These are phyloP conservation scores for Globisporangium alternatum DNA, from an alignment of 352 stramenopile species.

Conservation along the genomic window DNA sequence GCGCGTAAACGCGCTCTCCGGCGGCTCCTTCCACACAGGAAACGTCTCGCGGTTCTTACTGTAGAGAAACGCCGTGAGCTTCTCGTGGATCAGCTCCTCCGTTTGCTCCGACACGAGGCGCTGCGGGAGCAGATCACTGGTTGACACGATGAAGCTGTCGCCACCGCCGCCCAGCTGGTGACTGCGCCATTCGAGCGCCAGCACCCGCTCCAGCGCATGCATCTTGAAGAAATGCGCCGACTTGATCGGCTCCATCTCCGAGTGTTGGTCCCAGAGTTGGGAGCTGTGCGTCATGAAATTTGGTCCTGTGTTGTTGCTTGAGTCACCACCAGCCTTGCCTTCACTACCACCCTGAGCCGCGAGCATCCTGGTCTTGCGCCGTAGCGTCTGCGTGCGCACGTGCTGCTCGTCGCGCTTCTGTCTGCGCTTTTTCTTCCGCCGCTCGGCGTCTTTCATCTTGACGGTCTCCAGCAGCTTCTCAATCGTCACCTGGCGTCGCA, in stretches of 20 bases:
- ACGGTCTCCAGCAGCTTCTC: slow-evolving; percentile 40
- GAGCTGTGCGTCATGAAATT: slow-evolving; percentile 5
- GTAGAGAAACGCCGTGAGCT: slow-evolving; percentile 53
- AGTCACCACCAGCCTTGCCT: not conserved
- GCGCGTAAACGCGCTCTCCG: slow-evolving; percentile 27
- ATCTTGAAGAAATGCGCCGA: slow-evolving; percentile 60
- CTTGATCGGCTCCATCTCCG: slow-evolving; percentile 26
- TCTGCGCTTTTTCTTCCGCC: slow-evolving; percentile 9
- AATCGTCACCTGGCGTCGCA: slow-evolving; percentile 49
- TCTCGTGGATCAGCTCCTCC: slow-evolving; percentile 45
- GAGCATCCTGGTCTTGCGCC: slow-evolving; percentile 3
- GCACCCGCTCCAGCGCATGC: slow-evolving; percentile 49
- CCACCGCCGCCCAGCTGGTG: not conserved
- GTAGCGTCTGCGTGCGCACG: slow-evolving; percentile 7
- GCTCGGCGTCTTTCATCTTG: slow-evolving; percentile 15
- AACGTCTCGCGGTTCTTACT: slow-evolving; percentile 53
- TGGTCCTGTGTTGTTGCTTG: not conserved
- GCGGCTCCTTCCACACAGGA: slow-evolving; percentile 51
- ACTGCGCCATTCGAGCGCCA: slow-evolving; percentile 21
- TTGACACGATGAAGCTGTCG: slow-evolving; percentile 1
- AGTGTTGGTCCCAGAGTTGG: slow-evolving; percentile 6
- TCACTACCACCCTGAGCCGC: not conserved
- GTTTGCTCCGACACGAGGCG: slow-evolving; percentile 4
- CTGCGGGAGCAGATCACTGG: not conserved
- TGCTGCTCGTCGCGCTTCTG: slow-evolving; percentile 19